Evolutionary conservation across 2,329 filamentous ascomycete species (phyloP).

Genomic region (Hymenoscyphus repandus): DNA sequence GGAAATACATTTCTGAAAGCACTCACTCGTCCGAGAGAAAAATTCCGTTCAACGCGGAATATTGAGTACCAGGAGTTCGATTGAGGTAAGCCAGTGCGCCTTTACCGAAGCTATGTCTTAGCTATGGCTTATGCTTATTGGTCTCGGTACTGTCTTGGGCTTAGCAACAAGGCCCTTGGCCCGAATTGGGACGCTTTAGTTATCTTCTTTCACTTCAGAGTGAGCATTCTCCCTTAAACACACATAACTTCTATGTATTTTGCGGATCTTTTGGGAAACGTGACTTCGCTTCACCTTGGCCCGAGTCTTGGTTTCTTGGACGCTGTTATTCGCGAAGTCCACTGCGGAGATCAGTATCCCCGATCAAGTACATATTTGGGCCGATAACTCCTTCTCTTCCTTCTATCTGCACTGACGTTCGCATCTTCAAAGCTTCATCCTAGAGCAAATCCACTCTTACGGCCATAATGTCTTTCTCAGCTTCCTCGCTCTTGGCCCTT

Average conservation of each 20-base stretch:
- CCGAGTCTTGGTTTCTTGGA: neutral
- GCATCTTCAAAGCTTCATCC: neutral
- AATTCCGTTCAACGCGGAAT: neutral
- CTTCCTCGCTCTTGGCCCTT: neutral
- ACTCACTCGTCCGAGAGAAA: neutral
- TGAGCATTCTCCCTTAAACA: too few relatives aligned
- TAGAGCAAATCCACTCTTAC: neutral
- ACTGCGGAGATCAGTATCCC: neutral
- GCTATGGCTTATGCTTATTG: too few relatives aligned
- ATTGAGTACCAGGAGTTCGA: neutral
- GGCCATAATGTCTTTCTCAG: conserved; percentile 4
- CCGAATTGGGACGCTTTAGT: neutral
- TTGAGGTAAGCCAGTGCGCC: neutral
- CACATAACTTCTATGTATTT: neutral
- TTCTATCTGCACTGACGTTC: neutral
- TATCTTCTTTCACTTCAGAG: too few relatives aligned
- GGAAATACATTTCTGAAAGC: neutral
- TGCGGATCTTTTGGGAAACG: neutral
- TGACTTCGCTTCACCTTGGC: neutral
- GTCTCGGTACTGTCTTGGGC: too few relatives aligned
- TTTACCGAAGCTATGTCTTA: too few relatives aligned
- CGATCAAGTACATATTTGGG: conserved; percentile 1
- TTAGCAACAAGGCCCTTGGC: too few relatives aligned
- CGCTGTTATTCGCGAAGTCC: neutral
- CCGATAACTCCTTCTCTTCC: neutral